Evolutionary conservation across 257 asterid species (phyloP).

Genomic region (Rhazya stricta): DNA sequence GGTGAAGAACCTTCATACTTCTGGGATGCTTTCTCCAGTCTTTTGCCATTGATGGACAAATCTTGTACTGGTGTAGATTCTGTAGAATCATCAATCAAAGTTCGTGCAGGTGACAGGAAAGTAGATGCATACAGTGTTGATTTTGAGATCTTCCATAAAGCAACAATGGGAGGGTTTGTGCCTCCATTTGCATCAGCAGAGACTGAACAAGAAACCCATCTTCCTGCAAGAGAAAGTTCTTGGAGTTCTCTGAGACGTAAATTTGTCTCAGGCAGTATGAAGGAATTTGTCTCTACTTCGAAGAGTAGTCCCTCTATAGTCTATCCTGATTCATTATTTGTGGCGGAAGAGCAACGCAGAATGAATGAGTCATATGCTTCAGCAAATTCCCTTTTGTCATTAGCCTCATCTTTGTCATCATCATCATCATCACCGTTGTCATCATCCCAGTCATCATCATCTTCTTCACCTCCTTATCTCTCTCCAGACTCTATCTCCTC

Average conservation of each 20-base stretch:
- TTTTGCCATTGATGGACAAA: slow-evolving; percentile 39
- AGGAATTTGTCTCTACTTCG: slow-evolving; percentile 34
- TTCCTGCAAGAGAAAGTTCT: slow-evolving; percentile 42
- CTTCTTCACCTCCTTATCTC: slow-evolving; percentile 41
- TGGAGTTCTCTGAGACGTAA: slow-evolving; percentile 41
- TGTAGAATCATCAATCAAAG: slow-evolving; percentile 22
- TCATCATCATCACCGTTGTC: slow-evolving; percentile 28
- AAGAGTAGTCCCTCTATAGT: slow-evolving; percentile 31
- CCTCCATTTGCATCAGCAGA: slow-evolving; percentile 42
- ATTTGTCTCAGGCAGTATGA: slow-evolving; percentile 36
- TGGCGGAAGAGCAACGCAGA: slow-evolving; percentile 17
- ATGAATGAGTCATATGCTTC: slow-evolving; percentile 17
- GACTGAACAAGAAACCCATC: slow-evolving; percentile 35
- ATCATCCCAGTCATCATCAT: slow-evolving; percentile 19
- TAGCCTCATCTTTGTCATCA: slow-evolving; percentile 19
- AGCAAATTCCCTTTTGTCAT: slow-evolving; percentile 24
- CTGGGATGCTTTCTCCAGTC: slow-evolving; percentile 47
- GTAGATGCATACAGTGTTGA: slow-evolving; percentile 34
- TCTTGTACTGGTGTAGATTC: slow-evolving; percentile 22
- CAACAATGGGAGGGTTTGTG: slow-evolving; percentile 41
- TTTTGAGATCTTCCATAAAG: slow-evolving; percentile 41
- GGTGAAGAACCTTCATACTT: slow-evolving; percentile 42
- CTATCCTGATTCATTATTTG: slow-evolving; percentile 35
- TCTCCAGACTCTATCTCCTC: slow-evolving; percentile 47
- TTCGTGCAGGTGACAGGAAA: slow-evolving; percentile 28